Evolutionary conservation across 768 basidiomycete genomes (phyloP).

Genomic region (Saitozyma podzolica): DNA sequence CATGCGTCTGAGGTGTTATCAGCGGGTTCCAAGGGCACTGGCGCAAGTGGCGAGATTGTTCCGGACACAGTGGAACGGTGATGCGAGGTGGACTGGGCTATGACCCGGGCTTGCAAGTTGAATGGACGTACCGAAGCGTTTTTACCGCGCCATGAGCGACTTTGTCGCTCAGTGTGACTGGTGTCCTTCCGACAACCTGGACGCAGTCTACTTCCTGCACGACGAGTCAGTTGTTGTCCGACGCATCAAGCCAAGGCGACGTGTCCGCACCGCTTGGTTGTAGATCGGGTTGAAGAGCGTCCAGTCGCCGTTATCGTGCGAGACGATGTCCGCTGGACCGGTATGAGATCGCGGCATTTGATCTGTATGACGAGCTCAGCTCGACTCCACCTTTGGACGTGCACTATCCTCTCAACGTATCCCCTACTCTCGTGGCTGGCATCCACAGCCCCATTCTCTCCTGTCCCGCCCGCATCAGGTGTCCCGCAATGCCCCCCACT

Average conservation of each 20-base stretch:
- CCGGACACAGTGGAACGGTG: not conserved
- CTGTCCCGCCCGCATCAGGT: no score
- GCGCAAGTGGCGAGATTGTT: slow-evolving; percentile 6
- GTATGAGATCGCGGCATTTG: no score
- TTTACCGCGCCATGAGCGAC: slow-evolving; percentile 67
- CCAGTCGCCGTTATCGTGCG: slow-evolving; percentile 57
- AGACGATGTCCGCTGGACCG: no score
- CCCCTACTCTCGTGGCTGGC: no score
- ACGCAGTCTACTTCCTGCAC: slow-evolving; percentile 56
- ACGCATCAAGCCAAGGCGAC: not conserved
- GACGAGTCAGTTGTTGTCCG: not conserved
- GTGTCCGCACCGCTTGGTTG: slow-evolving; percentile 53
- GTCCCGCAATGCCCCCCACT: slow-evolving; percentile 1
- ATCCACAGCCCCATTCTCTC: no score
- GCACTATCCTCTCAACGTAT: no score
- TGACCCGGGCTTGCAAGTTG: not conserved
- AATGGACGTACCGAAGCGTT: slow-evolving; percentile 40
- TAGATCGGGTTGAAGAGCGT: slow-evolving; percentile 93
- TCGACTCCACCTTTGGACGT: no score
- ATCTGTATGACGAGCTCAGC: no score
- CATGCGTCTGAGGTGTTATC: not conserved
- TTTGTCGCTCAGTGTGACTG: slow-evolving; percentile 70
- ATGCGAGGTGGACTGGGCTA: no score
- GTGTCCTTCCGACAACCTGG: slow-evolving; percentile 65
- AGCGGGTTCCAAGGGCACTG: not conserved